Base-by-base conservation (phyloP, 495 filamentous ascomycete genomes). In the Thermothielavioides terrestris region DNA sequence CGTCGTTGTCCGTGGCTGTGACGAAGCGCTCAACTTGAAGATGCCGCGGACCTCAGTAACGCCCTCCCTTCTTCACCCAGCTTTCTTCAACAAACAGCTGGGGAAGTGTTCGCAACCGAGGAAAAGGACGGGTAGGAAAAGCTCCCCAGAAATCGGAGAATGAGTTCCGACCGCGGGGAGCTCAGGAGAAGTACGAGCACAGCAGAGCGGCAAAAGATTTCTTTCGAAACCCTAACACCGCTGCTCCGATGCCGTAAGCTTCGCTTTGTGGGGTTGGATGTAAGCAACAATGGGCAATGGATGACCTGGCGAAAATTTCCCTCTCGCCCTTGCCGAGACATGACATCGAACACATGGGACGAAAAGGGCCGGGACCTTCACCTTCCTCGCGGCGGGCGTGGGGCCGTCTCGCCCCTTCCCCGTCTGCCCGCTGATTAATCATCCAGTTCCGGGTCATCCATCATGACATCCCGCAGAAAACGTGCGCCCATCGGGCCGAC, bases 111-210 rank as follows among this genome's bases (percentile, higher is more conserved):
- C n/a, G 44, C 21, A 34, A 5, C 36, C 10, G 21, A 38, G n/a
- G n/a, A n/a, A n/a, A n/a, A n/a, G n/a, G n/a, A 27, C 15, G 12
- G 25, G n/a, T 12, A 12, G 32, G 9, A 37, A 23, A 12, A 50
- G 5, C 30, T 37, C 39, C 38, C 39, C 38, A 20, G 30, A 50
- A 43, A n/a, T n/a, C 39, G 48, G 48, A 50, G 48, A 45, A 46
- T 8, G 50, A 14, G 42, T 32, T 52, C 50, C 35, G 36, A 32
- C 20, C 27, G 46, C 46, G 46, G 46, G 37, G 46, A n/a, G n/a
- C 27, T 42, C 20, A 39, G 20, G 31, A 25, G 37, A 32, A 2
- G 18, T 18, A 9, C 22, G 17, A 38, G 5, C 6, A 7, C 14
- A 12, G 15, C 18, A 15, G 25, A 38, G 10, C 25, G 45, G 25